Base-by-base conservation (phyloP, 805 yeast species). In the Yarrowia deformans region DNA sequence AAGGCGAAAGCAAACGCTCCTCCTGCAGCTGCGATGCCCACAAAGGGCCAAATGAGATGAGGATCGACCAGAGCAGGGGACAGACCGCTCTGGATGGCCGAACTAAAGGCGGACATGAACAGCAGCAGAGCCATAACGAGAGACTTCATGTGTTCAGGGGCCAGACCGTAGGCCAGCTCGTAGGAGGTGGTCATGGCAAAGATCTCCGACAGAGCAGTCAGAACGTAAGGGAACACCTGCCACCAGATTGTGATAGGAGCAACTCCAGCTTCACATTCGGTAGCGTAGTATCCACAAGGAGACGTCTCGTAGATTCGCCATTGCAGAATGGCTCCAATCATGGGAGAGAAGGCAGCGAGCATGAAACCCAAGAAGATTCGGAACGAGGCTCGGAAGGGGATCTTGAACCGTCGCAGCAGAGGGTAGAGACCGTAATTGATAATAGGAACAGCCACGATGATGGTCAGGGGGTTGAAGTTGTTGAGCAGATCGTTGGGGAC, bases 1-100 rank as follows among this genome's bases (percentile, higher is more conserved):
- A 49, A 49, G 23, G 39, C 54, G 16, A 49, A 16, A 2, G 54
- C 54, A 16, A 49, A 49, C 3, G 39, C 39, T 16, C 54, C 54
- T 49, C 54, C 54, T 16, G 54, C 54, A 8, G 39, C 54, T 49
- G 54, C 32, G 18, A 49, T 49, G 13, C 54, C 54, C 3, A 32
- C 54, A 49, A 49, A 49, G 19, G 54, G 54, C 54, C 54, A 49
- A 32, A 49, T 49, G 39, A 49, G 54, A 32, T 49, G 54, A 5
- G 54, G 54, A 9, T 49, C 54, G 12, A 49, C 54, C 39, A 49
- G 39, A 9, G 54, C 54, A 16, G 54, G 54, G 9, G 54, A 32
- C 5, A 49, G 18, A 8, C 54, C 54, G 8, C 39, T 49, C 39
- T 49, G 54, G n/a, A 49, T 49, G 6, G 54, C 54, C 8, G 54